phyloP scores from a whole-genome alignment of 768 basidiomycete genomes.

The Hericium erinaceus region DNA sequence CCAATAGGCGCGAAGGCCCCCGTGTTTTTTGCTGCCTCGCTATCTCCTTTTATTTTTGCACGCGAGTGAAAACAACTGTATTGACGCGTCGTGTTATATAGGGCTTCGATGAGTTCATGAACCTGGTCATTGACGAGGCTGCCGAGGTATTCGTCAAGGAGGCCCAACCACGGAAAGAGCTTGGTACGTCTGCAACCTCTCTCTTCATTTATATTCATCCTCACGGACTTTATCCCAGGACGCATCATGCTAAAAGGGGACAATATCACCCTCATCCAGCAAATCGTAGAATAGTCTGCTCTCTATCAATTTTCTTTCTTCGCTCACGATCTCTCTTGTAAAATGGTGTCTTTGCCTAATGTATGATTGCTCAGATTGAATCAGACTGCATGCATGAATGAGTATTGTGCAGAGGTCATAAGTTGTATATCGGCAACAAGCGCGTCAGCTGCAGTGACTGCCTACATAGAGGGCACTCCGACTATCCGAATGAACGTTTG shows the following conservation, averaged over 20 bases:
- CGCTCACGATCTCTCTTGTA: background rate
- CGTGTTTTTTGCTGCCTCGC: background rate
- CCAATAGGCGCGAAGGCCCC: background rate
- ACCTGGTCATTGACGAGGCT: slow-evolving; percentile 90
- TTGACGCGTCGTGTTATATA: slow-evolving; percentile 25
- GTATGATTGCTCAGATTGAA: background rate
- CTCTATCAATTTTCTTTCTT: slow-evolving; percentile 2
- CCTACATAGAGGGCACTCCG: slow-evolving; percentile 83
- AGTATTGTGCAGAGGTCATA: slow-evolving; percentile 30
- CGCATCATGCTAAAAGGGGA: slow-evolving; percentile 96
- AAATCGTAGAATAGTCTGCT: slow-evolving; percentile 27
- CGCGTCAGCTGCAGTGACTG: slow-evolving; percentile 62
- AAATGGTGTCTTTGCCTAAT: slow-evolving; percentile 8
- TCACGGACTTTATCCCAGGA: slow-evolving; percentile 36
- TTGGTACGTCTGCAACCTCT: slow-evolving; percentile 45
- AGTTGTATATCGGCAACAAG: slow-evolving; percentile 76
- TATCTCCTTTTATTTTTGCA: background rate
- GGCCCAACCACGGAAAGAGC: slow-evolving; percentile 70
- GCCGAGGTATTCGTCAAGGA: slow-evolving; percentile 88
- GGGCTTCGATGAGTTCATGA: slow-evolving; percentile 99
- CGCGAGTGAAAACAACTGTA: background rate
- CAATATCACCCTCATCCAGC: slow-evolving; percentile 96
- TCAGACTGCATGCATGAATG: background rate
- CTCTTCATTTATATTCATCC: background rate
- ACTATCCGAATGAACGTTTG: slow-evolving; percentile 44